Evolutionary conservation across 1,139 yeast species (phyloP), one percentile per base, ranked within the genome.

Genomic region (Blastobotrys proliferans): DNA sequence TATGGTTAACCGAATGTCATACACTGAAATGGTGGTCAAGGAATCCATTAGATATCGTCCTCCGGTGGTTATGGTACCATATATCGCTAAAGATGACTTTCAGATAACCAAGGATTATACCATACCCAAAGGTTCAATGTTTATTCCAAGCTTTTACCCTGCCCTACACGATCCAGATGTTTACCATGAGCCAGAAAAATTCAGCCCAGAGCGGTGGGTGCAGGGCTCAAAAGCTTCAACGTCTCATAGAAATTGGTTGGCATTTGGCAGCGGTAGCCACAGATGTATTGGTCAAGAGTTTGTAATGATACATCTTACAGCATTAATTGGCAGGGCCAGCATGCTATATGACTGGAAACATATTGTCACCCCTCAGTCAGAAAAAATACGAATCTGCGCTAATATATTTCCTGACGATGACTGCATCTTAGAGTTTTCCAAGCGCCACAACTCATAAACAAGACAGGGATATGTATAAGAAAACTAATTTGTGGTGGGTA

Each of bases 341-440:
- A 67, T 92, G 77, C 70, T 76, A 54, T 75, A 90, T 44, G 92
- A 92, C 63, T 77, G 92, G 69, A 67, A 76, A 49, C 98, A 92
- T 64, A 77, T 81, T 55, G 78, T 81, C 44, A 92, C 98, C 20
- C 83, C 80, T 34, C 70, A 80, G 57, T 81, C 94, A 51, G 98
- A 92, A 69, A 81, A 87, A 60, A 87, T 92, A 58, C 86, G 88
- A 61, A 97, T 92, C 31, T 92, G 92, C 64, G 98, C 98, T 28
- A 92, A 98, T 22, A 88, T 92, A 61, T 92, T 92, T 84, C 98
- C 98, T 27, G 81, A 86, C 64, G 98, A 92, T 67, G 96, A 90
- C 63, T 79, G 94, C 62, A 77, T 86, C 55, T 69, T 92, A 63
- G 72, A 80, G 58, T 90, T 90, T 74, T 72, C 74, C 45, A 46